phyloP scores from a whole-genome alignment of 2,329 filamentous ascomycete genomes.

The Raffaelea albimanens region DNA sequence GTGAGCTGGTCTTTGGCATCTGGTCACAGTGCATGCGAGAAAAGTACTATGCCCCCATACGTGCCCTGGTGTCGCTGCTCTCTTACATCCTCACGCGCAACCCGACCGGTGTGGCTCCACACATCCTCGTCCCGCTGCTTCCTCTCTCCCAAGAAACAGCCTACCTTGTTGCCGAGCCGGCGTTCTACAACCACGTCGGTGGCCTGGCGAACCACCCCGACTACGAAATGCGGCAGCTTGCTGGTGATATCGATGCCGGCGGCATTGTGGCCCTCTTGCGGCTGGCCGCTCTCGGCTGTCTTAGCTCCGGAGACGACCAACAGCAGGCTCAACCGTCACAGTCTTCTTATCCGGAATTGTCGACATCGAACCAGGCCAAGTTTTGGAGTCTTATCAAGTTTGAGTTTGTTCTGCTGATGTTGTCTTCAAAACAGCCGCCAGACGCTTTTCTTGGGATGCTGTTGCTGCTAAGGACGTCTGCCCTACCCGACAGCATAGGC shows the following conservation, averaged over 20 bases:
- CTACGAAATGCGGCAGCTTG: conserved; percentile 32
- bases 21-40: conserved; percentile 62
- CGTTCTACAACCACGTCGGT: conserved; percentile 40
- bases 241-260: conserved; percentile 49
- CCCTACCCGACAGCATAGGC: conserved; percentile 54
- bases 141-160: conserved; percentile 50
- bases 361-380: conserved; percentile 22
- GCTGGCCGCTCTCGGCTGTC: conserved; percentile 50
- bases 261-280: conserved; percentile 59
- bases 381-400: conserved; percentile 63
- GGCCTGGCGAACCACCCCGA: conserved; percentile 34
- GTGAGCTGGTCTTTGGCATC: conserved; percentile 51
- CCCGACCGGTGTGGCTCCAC: conserved; percentile 46
- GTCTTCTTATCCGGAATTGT: conserved; percentile 15
- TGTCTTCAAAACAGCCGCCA: conserved; percentile 57
- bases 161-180: conserved; percentile 46
- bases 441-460: conserved; percentile 56
- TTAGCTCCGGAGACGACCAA: conserved; percentile 20
- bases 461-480: conserved; percentile 56
- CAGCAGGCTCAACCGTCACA: conserved; percentile 2
- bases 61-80: conserved; percentile 55
- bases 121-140: conserved; percentile 48
- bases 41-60: conserved; percentile 51
- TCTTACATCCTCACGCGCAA: conserved; percentile 55
- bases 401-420: conserved; percentile 56